Evolutionary conservation across 2,329 filamentous ascomycete genomes (phyloP).

Genomic region (Botrytis fabae): DNA sequence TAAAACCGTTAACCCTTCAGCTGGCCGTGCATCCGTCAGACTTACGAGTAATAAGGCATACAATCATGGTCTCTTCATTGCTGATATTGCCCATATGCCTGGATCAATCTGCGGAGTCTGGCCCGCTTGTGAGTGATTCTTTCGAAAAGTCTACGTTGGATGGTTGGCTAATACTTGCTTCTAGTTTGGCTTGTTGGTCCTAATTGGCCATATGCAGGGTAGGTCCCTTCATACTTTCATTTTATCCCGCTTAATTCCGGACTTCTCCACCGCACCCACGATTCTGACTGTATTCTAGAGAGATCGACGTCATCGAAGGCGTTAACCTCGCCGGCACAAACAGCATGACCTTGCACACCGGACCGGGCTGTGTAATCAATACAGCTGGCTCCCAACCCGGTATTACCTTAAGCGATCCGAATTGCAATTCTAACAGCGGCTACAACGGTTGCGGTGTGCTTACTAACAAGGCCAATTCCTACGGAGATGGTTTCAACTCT

Average conservation of each 20-base stretch:
- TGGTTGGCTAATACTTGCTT: background rate
- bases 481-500: constrained; percentile 70
- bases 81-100: constrained; percentile 62
- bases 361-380: constrained; percentile 57
- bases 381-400: constrained; percentile 50
- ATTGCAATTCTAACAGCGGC: constrained; percentile 57
- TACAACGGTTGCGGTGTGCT: constrained; percentile 60
- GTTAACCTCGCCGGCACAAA: constrained; percentile 63
- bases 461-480: constrained; percentile 54
- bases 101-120: constrained; percentile 56
- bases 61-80: constrained; percentile 56
- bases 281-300: constrained; percentile 43
- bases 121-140: constrained; percentile 50
- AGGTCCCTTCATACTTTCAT: accelerated
- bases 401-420: constrained; percentile 45
- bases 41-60: constrained; percentile 57
- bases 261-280: accelerated
- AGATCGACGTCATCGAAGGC: constrained; percentile 81
- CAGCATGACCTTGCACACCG: constrained; percentile 68
- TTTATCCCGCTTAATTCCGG: too few relatives aligned
- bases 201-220: constrained; percentile 65
- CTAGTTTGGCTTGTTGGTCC: constrained; percentile 54
- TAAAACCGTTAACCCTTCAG: constrained; percentile 52
- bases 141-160: background rate
- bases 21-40: constrained; percentile 69